Evolutionary conservation across 139 green algal genomes (phyloP).

Genomic region (Picochlorum sp.): DNA sequence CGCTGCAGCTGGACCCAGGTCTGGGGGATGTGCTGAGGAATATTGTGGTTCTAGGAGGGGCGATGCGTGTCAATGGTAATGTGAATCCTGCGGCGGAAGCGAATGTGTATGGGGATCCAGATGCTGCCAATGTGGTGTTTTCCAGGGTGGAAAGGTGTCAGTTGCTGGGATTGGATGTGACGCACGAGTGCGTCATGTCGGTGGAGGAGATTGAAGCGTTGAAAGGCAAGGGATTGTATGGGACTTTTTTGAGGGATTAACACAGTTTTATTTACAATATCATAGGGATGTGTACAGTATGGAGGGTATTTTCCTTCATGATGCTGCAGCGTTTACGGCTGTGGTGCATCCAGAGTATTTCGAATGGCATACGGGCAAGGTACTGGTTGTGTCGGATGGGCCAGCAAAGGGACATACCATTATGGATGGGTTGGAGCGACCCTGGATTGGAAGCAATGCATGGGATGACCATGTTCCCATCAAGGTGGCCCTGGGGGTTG

Average conservation of each 20-base stretch:
- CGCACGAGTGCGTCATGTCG: slow-evolving; percentile 38
- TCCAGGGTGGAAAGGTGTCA: slow-evolving; percentile 16
- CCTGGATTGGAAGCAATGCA: slow-evolving; percentile 46
- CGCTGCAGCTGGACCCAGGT: slow-evolving; percentile 49
- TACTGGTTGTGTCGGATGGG: slow-evolving; percentile 52
- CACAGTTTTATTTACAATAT: slow-evolving; percentile 61
- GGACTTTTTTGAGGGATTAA: slow-evolving; percentile 46
- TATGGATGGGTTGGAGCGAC: slow-evolving; percentile 43
- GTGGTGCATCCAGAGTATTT: slow-evolving; percentile 56
- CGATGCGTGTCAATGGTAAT: slow-evolving; percentile 73
- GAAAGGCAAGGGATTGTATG: slow-evolving; percentile 34
- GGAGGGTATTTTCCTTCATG: slow-evolving; percentile 54
- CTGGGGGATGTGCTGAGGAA: slow-evolving; percentile 33
- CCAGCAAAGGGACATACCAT: slow-evolving; percentile 47
- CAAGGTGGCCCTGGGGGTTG: slow-evolving; percentile 44
- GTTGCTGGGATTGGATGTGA: slow-evolving; percentile 66
- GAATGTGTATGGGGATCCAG: slow-evolving; percentile 69
- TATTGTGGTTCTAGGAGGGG: slow-evolving; percentile 70
- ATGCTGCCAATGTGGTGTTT: slow-evolving; percentile 66
- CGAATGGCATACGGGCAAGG: slow-evolving; percentile 42
- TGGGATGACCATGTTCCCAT: slow-evolving; percentile 41
- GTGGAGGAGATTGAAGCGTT: slow-evolving; percentile 32
- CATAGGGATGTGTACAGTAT: slow-evolving; percentile 46
- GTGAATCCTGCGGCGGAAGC: slow-evolving; percentile 75
- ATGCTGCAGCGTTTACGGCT: slow-evolving; percentile 54